Evolutionary conservation across 179 eudicot genomes (phyloP).

Genomic region (Pouteria campechiana): DNA sequence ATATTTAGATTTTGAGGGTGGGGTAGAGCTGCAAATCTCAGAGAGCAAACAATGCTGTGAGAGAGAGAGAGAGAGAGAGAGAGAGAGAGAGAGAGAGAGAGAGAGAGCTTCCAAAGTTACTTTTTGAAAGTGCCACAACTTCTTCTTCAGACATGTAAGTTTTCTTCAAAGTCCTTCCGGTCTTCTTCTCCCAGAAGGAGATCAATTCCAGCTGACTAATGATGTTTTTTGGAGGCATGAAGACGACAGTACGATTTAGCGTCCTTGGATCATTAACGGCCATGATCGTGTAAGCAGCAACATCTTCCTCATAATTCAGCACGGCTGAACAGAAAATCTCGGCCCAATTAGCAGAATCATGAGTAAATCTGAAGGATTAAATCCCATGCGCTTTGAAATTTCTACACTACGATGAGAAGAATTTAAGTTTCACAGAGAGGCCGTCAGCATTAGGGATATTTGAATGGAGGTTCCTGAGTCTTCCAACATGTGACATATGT

Average conservation of each 20-base stretch:
- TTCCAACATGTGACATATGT: too few relatives aligned
- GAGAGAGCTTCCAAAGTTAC: too few relatives aligned
- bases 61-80: not conserved
- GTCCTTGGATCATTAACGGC: conserved; percentile 15
- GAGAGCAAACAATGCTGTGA: too few relatives aligned
- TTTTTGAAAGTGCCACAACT: conserved; percentile 9
- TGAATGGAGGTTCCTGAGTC: too few relatives aligned
- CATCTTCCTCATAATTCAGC: conserved; percentile 12
- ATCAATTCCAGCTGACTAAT: conserved; percentile 13
- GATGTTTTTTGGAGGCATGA: conserved; percentile 4
- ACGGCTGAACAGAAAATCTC: conserved; percentile 9
- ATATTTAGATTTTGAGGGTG: too few relatives aligned
- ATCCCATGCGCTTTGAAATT: too few relatives aligned
- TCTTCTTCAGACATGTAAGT: conserved; percentile 8
- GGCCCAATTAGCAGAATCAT: too few relatives aligned
- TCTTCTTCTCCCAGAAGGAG: conserved; percentile 19
- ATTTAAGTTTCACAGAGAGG: too few relatives aligned
- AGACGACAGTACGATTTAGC: conserved; percentile 6
- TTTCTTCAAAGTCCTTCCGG: conserved; percentile 7
- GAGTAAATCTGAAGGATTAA: too few relatives aligned
- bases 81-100: not conserved
- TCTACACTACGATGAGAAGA: too few relatives aligned
- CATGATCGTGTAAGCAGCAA: conserved; percentile 12
- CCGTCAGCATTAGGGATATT: too few relatives aligned
- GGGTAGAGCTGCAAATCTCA: too few relatives aligned